phyloP scores from a whole-genome alignment of 441 rosid species.

The Euphorbia schlechtendalii region DNA sequence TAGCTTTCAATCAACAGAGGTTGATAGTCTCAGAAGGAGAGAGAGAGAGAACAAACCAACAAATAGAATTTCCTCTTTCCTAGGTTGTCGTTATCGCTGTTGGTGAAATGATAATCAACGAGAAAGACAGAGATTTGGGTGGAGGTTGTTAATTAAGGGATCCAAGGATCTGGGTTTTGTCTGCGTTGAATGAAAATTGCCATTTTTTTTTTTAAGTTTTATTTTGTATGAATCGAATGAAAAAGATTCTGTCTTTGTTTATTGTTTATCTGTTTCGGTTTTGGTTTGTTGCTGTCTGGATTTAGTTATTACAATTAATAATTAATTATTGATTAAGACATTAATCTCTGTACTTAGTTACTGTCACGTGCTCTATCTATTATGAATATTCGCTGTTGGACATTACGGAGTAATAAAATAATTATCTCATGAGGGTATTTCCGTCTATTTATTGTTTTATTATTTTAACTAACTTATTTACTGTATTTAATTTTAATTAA shows the following conservation, averaged over 20 bases:
- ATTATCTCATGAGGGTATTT: neutral
- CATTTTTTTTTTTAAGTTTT: too few species aligned
- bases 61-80: constrained; percentile 5
- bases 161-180: constrained; percentile 30
- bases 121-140: constrained; percentile 20
- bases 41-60: neutral
- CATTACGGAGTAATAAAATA: neutral
- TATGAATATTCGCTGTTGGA: neutral
- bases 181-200: neutral
- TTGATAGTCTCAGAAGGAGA: constrained; percentile 28
- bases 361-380: neutral
- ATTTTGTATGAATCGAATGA: neutral
- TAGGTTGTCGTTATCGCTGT: constrained; percentile 16
- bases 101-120: neutral
- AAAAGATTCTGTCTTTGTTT: neutral
- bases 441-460: neutral
- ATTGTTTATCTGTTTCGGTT: neutral
- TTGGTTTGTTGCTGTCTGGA: constrained; percentile 2
- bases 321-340: neutral
- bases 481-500: neutral
- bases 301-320: neutral
- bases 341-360: neutral
- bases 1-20: constrained; percentile 78
- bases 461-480: neutral
- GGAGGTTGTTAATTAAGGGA: neutral